Conservation (phyloP, 345 rosid species). For the Eucalyptus guilfoylei region DNA sequence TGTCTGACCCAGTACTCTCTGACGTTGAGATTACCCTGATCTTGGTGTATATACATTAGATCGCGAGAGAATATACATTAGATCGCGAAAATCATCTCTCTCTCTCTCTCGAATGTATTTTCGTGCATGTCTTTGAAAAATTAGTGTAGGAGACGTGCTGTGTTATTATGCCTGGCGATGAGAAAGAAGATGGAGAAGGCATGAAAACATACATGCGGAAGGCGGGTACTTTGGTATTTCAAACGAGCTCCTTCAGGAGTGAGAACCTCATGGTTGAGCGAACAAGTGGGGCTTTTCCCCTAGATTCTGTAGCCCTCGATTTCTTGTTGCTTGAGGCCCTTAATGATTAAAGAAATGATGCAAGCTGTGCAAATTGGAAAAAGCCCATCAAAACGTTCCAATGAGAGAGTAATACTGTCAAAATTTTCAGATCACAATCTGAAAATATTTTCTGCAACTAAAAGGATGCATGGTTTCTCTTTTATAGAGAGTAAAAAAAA, state of each 20-base stretch:
- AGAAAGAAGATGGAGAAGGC: background rate
- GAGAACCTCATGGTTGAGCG: background rate
- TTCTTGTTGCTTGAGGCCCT: background rate
- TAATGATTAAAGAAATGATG: fast-evolving
- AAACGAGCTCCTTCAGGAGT: background rate
- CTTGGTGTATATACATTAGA: background rate
- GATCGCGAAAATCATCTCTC: background rate
- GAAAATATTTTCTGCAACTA: background rate
- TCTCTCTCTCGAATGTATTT: background rate
- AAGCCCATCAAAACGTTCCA: background rate
- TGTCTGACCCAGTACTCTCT: background rate
- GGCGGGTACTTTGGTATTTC: background rate
- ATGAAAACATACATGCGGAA: background rate
- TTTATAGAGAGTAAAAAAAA: background rate
- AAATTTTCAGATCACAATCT: fast-evolving
- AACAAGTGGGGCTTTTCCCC: background rate
- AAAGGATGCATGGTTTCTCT: background rate
- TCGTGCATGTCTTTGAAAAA: background rate
- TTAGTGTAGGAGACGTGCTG: background rate
- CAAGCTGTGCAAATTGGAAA: fast-evolving
- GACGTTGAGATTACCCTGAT: background rate
- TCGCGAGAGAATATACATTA: background rate
- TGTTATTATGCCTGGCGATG: background rate
- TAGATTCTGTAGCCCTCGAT: background rate
- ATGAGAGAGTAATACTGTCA: background rate